Base-by-base conservation (phyloP, 2,329 filamentous ascomycete genomes). In the Microcyclospora tardicrescens region DNA sequence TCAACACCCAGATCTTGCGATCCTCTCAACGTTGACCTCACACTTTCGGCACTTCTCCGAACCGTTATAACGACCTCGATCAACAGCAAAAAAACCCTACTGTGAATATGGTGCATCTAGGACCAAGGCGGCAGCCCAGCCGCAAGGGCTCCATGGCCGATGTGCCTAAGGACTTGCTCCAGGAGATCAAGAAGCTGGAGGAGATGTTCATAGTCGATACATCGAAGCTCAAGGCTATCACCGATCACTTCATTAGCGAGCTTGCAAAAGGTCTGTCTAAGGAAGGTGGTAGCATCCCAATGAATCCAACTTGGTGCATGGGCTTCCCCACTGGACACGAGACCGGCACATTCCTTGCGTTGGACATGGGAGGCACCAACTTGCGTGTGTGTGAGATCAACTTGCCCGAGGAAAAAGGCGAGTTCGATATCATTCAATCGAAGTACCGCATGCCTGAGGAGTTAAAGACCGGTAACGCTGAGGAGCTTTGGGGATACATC, bases 301-400 rank as follows among this genome's bases (percentile, higher is more conserved):
- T 96, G 89, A 95, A 95, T 66, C 83, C 89, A 42, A 93, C 87
- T 40, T 95, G 89, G 89, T 86, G 93, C 46, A 86, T 93, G 77
- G 75, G 75, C 34, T 85, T 85, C 61, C 89, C 89, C 15, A 81
- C 81, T 57, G 89, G 89, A 48, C 63, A 87, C 49, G 89, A 95
- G 63, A 83, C 78, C 8, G 89, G 89, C 44, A 91, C 81, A 11
- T 94, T 79, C 61, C 70, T 96, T 30, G 86, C 89, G 39, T 71
- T 96, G 32, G 89, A 96, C 58, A 93, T 96, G 82, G 89, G 89
- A 41, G 89, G 89, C 53, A 96, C 89, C 55, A 96, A 96, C 62
- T 67, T 95, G 45, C 82, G 89, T 59, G 87, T 96, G 48, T 95
- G 89, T 63, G 83, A 93, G 63, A 89, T 96, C 56, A 84, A 79